Evolutionary conservation across 2,329 filamentous ascomycete genomes (phyloP).

Genomic region (Pestalotiopsis sp.): DNA sequence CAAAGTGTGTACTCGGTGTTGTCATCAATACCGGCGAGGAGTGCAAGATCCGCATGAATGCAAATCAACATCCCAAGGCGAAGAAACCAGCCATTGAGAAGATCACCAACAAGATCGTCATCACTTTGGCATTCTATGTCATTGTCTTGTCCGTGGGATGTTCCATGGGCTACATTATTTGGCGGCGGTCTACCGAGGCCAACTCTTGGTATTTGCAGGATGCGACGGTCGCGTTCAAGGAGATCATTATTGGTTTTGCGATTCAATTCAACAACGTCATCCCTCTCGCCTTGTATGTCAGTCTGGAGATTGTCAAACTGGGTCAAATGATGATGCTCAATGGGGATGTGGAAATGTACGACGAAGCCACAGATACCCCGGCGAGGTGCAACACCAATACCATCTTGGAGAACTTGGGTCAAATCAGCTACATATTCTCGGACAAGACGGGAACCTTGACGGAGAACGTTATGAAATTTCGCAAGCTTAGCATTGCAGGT

Average conservation of each 20-base stretch:
- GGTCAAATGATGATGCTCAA: conserved; percentile 79
- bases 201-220: conserved; percentile 75
- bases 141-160: conserved; percentile 78
- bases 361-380: conserved; percentile 80
- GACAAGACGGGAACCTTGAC: conserved; percentile 95
- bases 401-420: conserved; percentile 91
- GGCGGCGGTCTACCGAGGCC: conserved; percentile 69
- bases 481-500: conserved; percentile 87
- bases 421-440: conserved; percentile 88
- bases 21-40: conserved; percentile 91
- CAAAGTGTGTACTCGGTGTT: conserved; percentile 69
- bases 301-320: conserved; percentile 84
- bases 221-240: conserved; percentile 74
- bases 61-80: conserved; percentile 83
- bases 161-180: conserved; percentile 80
- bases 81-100: conserved; percentile 79
- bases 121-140: conserved; percentile 80
- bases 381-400: conserved; percentile 91
- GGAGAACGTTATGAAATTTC: conserved; percentile 94
- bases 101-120: conserved; percentile 79
- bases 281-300: conserved; percentile 88
- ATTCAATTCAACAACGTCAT: conserved; percentile 99
- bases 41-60: conserved; percentile 91
- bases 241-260: conserved; percentile 86
- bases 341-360: conserved; percentile 87